Evolutionary conservation across 441 rosid species (phyloP).

Genomic region (Populus hybrid): DNA sequence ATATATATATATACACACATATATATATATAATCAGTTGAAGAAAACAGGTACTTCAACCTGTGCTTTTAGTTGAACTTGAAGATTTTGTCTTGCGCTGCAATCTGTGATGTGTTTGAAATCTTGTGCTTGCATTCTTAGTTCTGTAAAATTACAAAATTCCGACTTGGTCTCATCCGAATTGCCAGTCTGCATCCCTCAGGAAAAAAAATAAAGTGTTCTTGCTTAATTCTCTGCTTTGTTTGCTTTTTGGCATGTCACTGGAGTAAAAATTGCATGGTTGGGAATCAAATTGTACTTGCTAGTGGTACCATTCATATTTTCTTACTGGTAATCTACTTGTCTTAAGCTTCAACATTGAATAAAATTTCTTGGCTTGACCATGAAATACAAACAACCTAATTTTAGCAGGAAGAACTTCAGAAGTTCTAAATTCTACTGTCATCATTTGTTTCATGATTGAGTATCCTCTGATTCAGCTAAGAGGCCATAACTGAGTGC

Average conservation of each 20-base stretch:
- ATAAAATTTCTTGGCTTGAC: neutral
- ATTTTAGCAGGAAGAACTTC: neutral
- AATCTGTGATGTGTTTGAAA: no score
- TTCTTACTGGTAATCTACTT: neutral
- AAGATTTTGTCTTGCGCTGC: neutral
- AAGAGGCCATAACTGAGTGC: neutral
- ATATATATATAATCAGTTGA: neutral
- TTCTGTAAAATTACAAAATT: conserved; percentile 5
- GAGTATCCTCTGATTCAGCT: neutral
- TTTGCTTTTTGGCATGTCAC: neutral
- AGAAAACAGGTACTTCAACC: neutral
- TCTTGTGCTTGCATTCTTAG: neutral
- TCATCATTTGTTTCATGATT: neutral
- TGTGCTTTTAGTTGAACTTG: neutral
- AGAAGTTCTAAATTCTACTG: neutral
- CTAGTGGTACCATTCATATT: neutral
- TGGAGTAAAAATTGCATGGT: neutral
- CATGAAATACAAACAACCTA: neutral
- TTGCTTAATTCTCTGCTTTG: neutral
- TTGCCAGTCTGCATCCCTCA: neutral
- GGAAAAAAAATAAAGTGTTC: neutral
- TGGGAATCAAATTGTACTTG: neutral
- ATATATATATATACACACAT: neutral
- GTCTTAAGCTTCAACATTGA: neutral
- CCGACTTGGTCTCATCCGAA: neutral